These are phyloP conservation scores for Takakia lepidozioides DNA, from an alignment of 225 moss, liverwort and hornwort species.

Conservation along the genomic window DNA sequence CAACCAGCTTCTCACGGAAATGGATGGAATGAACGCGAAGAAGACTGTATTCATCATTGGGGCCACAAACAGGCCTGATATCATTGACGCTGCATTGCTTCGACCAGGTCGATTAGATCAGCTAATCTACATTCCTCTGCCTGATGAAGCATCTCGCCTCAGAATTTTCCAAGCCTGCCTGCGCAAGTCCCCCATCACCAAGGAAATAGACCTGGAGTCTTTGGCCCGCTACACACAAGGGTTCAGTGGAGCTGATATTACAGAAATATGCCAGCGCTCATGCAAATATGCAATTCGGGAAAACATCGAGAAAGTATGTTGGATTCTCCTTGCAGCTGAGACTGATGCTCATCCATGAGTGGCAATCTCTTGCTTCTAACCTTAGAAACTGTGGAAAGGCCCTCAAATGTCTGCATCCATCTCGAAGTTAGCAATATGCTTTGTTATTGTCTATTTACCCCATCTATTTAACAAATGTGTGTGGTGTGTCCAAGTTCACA, in stretches of 20 bases:
- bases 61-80: not conserved
- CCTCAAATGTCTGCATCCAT: no score
- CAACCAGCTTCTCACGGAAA: slow-evolving; percentile 32
- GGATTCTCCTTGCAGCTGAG: not conserved
- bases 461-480: no score
- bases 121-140: slow-evolving; percentile 22
- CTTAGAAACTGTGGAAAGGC: no score
- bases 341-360: no score
- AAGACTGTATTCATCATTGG: slow-evolving; percentile 6
- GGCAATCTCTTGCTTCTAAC: no score
- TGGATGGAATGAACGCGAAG: slow-evolving; percentile 34
- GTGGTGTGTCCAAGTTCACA: no score
- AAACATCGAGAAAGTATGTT: slow-evolving; percentile 1
- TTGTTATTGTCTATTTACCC: no score
- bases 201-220: not conserved
- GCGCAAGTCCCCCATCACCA: slow-evolving; percentile 17
- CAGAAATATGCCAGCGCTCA: not conserved
- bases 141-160: slow-evolving; percentile 20
- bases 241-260: no score
- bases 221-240: slow-evolving; percentile 2
- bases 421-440: no score
- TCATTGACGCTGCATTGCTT: slow-evolving; percentile 1
- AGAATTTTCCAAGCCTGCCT: slow-evolving; percentile 27
- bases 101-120: not conserved
- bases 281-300: slow-evolving; percentile 4